Conservation (phyloP, 495 filamentous ascomycete genomes). For the Jackrogersella multiformis region DNA sequence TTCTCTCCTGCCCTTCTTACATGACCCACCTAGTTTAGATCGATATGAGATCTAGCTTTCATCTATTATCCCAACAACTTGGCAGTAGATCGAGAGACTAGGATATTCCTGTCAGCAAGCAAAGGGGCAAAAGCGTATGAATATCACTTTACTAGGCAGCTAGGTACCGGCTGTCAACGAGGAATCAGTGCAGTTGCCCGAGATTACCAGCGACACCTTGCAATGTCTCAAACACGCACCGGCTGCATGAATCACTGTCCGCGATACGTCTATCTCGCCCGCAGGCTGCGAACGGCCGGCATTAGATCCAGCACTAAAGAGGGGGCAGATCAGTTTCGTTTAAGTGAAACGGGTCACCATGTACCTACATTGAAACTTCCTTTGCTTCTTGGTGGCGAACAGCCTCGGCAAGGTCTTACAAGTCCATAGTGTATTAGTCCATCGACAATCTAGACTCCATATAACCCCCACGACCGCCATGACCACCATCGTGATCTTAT, state of each 20-base stretch:
- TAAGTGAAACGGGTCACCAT: constrained; percentile 31
- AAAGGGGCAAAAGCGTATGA: constrained; percentile 6
- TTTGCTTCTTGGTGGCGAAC: constrained; percentile 12
- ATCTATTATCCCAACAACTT: constrained; percentile 10
- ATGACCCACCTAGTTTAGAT: not conserved
- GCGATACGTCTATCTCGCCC: not conserved
- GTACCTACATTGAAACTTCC: constrained; percentile 4
- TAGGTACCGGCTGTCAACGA: constrained; percentile 12
- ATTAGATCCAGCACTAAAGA: constrained; percentile 5
- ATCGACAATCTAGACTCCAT: constrained; percentile 25
- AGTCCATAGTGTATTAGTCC: too few relatives aligned
- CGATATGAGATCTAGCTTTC: not conserved
- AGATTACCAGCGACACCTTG: constrained; percentile 24
- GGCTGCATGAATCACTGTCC: constrained; percentile 24
- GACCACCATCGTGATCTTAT: not conserved
- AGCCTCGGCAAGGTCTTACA: not conserved
- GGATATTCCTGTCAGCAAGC: constrained; percentile 4
- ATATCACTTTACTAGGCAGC: constrained; percentile 6
- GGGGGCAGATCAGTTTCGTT: constrained; percentile 12
- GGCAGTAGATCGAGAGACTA: constrained; percentile 4
- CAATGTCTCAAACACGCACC: constrained; percentile 31
- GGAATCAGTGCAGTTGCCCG: constrained; percentile 32
- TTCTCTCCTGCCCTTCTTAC: not conserved
- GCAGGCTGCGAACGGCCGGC: constrained; percentile 9
- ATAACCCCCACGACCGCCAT: constrained; percentile 23